Evolutionary conservation across 2,329 filamentous ascomycete genomes (phyloP), one percentile per base, ranked within the genome.

Genomic region (Podosphaera leucotricha): DNA sequence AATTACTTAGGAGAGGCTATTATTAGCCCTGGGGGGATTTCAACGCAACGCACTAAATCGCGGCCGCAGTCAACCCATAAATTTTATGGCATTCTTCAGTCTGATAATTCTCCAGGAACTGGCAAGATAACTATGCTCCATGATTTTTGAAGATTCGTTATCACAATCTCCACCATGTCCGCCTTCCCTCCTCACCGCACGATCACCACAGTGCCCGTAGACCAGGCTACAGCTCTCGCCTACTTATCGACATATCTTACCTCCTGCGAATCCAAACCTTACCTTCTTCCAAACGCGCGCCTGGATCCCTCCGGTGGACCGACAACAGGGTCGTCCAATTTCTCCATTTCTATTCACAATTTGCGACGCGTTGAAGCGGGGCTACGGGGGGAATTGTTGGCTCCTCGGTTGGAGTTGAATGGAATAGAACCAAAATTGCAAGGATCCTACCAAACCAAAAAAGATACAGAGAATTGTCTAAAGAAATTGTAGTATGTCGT

Each of bases 301-400:
- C 53, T 60, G 22, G 52, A 56, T 30, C 44, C 53, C n/a, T 52
- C 54, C 6, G 21, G 18, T 20, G 57, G 57, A 4, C 55, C 56
- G 15, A 52, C 52, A 11, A 48, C 53, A 3, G 53, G 52, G 2
- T 48, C 51, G 10, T 52, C 48, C 15, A 49, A 49, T 15, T 55
- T 55, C 2, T 53, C 64, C 6, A 58, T 70, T n/a, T 60, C 64
- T 13, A 59, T 73, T 43, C 66, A 70, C 53, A 67, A 71, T 51
- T 54, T 73, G 39, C 60, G 64, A 33, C 62, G 70, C 41, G 64
- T 73, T 7, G 66, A 67, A 48, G 63, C 64, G 5, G 69, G 69
- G 0, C 50, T 73, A 46, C 54, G 60, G 18, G 70, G 70, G 19
- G 68, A 72, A 55, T 62, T 60, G 48, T 53, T 71, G 21, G 64